These are phyloP conservation scores for Gymnopilus junonius DNA, from an alignment of 768 basidiomycete species.

Conservation along the genomic window DNA sequence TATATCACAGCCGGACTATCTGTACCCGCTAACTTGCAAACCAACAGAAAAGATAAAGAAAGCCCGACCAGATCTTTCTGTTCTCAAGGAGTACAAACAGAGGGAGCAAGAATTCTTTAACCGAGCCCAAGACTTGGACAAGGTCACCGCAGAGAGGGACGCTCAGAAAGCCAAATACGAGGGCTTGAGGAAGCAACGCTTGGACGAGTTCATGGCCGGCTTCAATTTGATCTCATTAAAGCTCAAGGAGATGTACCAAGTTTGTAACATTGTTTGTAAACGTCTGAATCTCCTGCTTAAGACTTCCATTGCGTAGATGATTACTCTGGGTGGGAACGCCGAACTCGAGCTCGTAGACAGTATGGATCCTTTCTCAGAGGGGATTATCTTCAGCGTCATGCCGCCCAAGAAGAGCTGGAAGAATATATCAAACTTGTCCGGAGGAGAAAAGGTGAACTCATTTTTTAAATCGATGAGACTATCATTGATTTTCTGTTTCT, in stretches of 20 bases:
- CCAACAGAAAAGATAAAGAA: slow-evolving; percentile 78
- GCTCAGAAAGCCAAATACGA: slow-evolving; percentile 86
- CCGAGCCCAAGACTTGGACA: slow-evolving; percentile 86
- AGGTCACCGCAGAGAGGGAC: slow-evolving; percentile 76
- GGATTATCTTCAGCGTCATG: slow-evolving; percentile 98
- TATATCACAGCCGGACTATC: slow-evolving; percentile 3
- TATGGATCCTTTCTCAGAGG: slow-evolving; percentile 98
- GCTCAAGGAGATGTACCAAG: slow-evolving; percentile 99
- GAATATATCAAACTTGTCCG: slow-evolving; percentile 96
- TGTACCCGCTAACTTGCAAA: not conserved
- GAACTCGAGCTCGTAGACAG: slow-evolving; percentile 97
- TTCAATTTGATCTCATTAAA: slow-evolving; percentile 93
- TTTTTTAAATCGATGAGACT: not conserved
- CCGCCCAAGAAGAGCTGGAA: slow-evolving; percentile 99
- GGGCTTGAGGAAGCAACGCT: slow-evolving; percentile 79
- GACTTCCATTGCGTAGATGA: slow-evolving; percentile 70
- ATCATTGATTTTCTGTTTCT: not conserved
- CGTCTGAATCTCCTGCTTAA: not conserved
- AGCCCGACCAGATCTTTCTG: slow-evolving; percentile 83
- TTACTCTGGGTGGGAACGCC: slow-evolving; percentile 97
- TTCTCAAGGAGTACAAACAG: slow-evolving; percentile 87
- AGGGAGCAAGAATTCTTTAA: slow-evolving; percentile 92
- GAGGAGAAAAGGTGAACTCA: slow-evolving; percentile 86
- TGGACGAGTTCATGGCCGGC: slow-evolving; percentile 97
- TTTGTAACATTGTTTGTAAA: slow-evolving; percentile 34